phyloP scores from a whole-genome alignment of 768 basidiomycete genomes.

The Paxillus ammoniavirescens region DNA sequence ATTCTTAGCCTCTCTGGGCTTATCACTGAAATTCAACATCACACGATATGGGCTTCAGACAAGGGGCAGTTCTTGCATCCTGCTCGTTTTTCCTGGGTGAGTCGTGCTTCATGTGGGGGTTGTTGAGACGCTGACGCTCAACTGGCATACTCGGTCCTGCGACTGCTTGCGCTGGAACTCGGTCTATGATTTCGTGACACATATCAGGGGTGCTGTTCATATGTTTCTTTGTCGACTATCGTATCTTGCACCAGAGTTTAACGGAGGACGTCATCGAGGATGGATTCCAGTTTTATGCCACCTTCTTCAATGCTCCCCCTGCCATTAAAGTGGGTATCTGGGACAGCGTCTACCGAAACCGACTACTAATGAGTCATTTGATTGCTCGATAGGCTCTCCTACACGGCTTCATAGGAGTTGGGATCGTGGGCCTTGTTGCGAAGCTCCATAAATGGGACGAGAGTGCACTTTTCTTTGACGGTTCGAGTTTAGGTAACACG shows the following conservation, averaged over 20 bases:
- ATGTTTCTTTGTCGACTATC: conserved; percentile 85
- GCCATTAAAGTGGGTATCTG: conserved; percentile 76
- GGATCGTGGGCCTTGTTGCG: conserved; percentile 67
- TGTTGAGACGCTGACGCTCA: conserved; percentile 1
- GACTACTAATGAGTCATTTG: background rate
- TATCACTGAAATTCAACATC: background rate
- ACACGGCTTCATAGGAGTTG: conserved; percentile 81
- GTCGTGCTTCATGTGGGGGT: conserved; percentile 27
- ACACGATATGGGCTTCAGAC: conserved; percentile 75
- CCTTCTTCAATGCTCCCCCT: conserved; percentile 89
- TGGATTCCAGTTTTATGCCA: conserved; percentile 87
- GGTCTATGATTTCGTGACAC: background rate
- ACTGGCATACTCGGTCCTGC: conserved; percentile 10
- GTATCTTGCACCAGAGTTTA: conserved; percentile 68
- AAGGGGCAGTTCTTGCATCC: conserved; percentile 84
- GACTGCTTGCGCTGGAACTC: background rate
- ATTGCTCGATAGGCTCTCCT: conserved; percentile 62
- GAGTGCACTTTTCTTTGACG: conserved; percentile 94
- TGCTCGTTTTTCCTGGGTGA: conserved; percentile 88
- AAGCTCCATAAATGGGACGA: conserved; percentile 90
- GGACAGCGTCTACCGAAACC: background rate
- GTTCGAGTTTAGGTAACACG: conserved; percentile 72
- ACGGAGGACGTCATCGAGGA: conserved; percentile 67
- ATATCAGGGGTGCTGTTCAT: conserved; percentile 73
- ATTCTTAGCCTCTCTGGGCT: background rate